Percentiles rank a stretch among this genome's conserved stretches.
Conservation (phyloP, 2,329 filamentous ascomycete genomes). For the Fusarium verticillioides region DNA sequence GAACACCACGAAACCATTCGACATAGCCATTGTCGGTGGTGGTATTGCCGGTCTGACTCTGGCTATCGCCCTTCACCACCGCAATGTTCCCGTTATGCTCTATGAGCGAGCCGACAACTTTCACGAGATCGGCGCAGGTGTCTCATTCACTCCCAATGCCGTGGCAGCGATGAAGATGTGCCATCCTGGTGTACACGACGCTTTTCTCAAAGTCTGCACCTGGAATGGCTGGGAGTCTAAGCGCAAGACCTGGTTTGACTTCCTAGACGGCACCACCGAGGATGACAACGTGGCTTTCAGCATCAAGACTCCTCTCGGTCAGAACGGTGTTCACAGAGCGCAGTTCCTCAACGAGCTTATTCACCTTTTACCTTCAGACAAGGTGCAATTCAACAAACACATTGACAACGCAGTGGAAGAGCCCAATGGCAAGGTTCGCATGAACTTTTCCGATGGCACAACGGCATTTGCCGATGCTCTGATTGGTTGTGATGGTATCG, state of each 20-base stretch:
- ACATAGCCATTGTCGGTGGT: constrained; percentile 61
- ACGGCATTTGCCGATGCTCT: constrained; percentile 54
- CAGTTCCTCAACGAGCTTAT: constrained; percentile 55
- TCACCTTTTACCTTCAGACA: constrained; percentile 50
- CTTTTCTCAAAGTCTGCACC: constrained; percentile 43
- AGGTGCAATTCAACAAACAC: constrained; percentile 50
- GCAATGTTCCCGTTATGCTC: constrained; percentile 55
- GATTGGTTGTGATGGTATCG: constrained; percentile 74
- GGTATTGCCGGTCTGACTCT: constrained; percentile 63
- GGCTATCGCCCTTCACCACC: constrained; percentile 58
- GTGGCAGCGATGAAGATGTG: constrained; percentile 57
- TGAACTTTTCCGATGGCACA: constrained; percentile 55
- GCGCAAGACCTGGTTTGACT: constrained; percentile 42
- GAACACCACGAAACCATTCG: constrained; percentile 26
- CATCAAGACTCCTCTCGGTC: constrained; percentile 41
- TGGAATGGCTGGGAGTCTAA: constrained; percentile 39
- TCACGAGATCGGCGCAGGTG: constrained; percentile 62
- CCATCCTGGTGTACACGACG: constrained; percentile 50
- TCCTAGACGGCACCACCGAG: constrained; percentile 34
- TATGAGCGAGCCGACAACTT: constrained; percentile 59
- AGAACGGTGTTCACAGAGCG: constrained; percentile 51
- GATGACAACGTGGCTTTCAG: constrained; percentile 16
- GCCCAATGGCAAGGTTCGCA: constrained; percentile 34
- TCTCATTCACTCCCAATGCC: constrained; percentile 64
- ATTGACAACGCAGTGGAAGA: constrained; percentile 48